Evolutionary conservation across 2,329 filamentous ascomycete species (phyloP).

Genomic region (Camillea tinctor): DNA sequence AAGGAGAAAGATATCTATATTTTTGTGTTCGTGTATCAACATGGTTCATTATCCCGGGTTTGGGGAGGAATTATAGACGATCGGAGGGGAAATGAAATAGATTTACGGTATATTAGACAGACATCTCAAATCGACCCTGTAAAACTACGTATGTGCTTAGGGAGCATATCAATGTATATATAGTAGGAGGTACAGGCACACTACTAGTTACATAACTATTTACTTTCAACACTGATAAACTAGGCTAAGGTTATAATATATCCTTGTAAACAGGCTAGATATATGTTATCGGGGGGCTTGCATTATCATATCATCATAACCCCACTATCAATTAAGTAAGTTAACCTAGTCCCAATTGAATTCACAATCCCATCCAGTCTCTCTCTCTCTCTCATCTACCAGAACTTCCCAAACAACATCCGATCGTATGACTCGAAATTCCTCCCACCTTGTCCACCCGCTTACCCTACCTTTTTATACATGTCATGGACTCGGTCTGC

Average conservation of each 20-base stretch:
- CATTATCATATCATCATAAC: neutral
- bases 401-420: neutral
- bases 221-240: too few relatives aligned
- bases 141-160: too few relatives aligned
- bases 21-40: constrained; percentile 15
- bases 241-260: neutral
- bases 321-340: too few relatives aligned
- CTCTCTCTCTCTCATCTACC: neutral
- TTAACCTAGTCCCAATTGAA: too few relatives aligned
- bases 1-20: too few relatives aligned
- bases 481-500: constrained; percentile 9
- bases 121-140: constrained; percentile 22
- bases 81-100: constrained; percentile 20
- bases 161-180: too few relatives aligned
- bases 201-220: too few relatives aligned
- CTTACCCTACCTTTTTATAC: neutral
- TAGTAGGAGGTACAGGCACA: too few relatives aligned
- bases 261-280: neutral
- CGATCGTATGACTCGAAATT: neutral
- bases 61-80: constrained; percentile 22
- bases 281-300: neutral
- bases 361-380: neutral
- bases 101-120: constrained; percentile 22
- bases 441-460: neutral
- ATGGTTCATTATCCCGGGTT: constrained; percentile 34